Evolutionary conservation across 2,329 filamentous ascomycete species (phyloP), one percentile per base, ranked within the genome.

Genomic region (Fusarium miscanthi): DNA sequence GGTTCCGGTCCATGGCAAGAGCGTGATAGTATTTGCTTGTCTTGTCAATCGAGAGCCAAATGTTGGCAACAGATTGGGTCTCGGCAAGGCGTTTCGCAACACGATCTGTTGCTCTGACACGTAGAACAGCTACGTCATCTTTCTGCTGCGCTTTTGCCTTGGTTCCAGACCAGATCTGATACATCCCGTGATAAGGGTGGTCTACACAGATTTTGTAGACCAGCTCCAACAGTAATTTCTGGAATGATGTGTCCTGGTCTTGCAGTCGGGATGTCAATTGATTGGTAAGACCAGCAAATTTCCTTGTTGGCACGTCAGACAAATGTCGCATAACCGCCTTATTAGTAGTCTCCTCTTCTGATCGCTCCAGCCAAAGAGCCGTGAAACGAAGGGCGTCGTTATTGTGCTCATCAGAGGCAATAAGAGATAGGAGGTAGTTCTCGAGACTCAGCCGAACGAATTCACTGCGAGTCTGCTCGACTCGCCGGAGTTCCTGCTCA

Each of bases 151-250:
- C 88, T 66, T 90, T 91, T 58, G 88, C 90, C 76, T 91, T 93
- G 48, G 89, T 91, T 27, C 92, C 91, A 5, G 95, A 93, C 85
- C 95, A 98, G 45, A 99, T 94, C 76, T 98, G 95, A 80, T 99
- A 97, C 91, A 98, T 95, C 53, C 94, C 94, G 79, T 99, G 97
- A 80, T 95, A 97, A 0, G 96, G 97, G 82, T 99, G 96, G 63
- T 99, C 94, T 16, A 89, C 86, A 78, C 95, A 98, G 61, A 99
- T 97, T 13, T 91, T 91, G 77, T 91, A 90, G 8, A 98, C 91
- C 23, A 99, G 84, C 4, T 86, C 85, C 57, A 90, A 89, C 4
- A 99, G 85, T 3, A 95, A 86, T 43, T 85, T 86, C 77, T 99
- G 96, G 78, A 99, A 99, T 21, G 87, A 86, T 2, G 87, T 88